Evolutionary conservation across 2,329 filamentous ascomycete species (phyloP), one percentile per base, ranked within the genome.

Genomic region (Beauveria varroae): DNA sequence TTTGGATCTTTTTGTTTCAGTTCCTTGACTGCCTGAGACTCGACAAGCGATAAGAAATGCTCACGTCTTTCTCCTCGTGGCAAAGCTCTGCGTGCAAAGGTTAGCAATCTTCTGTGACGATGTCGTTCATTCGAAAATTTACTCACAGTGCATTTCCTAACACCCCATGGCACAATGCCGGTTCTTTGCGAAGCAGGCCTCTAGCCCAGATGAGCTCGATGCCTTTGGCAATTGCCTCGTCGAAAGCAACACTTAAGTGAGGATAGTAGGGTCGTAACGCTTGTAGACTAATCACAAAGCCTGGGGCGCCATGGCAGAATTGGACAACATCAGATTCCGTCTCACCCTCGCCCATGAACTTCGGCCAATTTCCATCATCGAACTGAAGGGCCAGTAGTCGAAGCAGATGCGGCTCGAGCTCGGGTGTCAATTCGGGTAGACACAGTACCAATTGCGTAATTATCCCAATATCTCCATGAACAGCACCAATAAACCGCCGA

Each of bases 391-490:
- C 79, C 3, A 91, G 75, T 12, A 90, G 68, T 10, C 77, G 76
- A 1, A 77, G 75, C 5, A 90, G 69, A 22, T 82, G 77, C 3
- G 73, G 73, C 64, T 82, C 78, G 3, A 90, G 72, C 52, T 78
- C 76, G 1, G 77, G 70, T 1, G 86, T 84, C 64, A 82, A 78
- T 5, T 75, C 72, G 0, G 84, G 81, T 60, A 81, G 79, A 2
- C 85, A 84, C 24, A 82, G 75, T 1, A 89, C 79, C 16, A 90
- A 75, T 70, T 91, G 88, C n/a, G 83, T 86, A 61, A 91, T 79
- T 69, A 89, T 89, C 5, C 88, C 86, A 28, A 90, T 82, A 14
- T 83, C 80, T 8, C 88, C 88, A 68, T 91, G 86, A 0, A 81
- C 83, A 5, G 87, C 84, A 1, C 88, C 88, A 41, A 88, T 75